Evolutionary conservation across 2,329 filamentous ascomycete species (phyloP), one percentile per base, ranked within the genome.

Genomic region (Coniella lustricola): DNA sequence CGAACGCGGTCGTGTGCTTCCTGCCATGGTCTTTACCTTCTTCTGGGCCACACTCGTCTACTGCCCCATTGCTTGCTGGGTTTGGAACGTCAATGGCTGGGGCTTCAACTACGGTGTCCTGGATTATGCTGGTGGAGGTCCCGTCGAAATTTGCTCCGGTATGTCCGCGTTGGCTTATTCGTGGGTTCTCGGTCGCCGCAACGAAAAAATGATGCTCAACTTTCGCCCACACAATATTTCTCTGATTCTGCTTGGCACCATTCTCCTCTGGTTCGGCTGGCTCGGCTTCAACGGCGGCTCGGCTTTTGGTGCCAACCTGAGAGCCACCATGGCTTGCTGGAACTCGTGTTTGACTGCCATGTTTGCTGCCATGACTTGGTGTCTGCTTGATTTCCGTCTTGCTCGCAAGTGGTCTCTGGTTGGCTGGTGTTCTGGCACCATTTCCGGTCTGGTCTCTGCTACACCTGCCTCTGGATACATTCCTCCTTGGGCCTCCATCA

Each of bases 161-260:
- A 75, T 95, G 70, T 93, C 89, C 37, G 93, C 91, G 25, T 76
- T 97, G 40, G 93, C 93, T 56, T 98, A 97, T 73, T 95, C 90
- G 2, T 85, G 88, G 87, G 84, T 96, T 33, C 86, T 98, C 53
- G 93, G 93, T 58, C 87, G 90, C 62, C 89, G 93, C 57, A 93
- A 96, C 73, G 91, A 97, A 74, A 93, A 90, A 74, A 96, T 97
- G 90, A 96, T 97, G 88, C 81, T 96, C 70, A 97, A 97, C 79
- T 97, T 97, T 80, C 88, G 93, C 58, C 93, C 93, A 16, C 93
- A 98, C 77, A 98, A 98, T 74, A 93, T 97, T 57, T 95, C 90
- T 5, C 80, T 97, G 62, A 95, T 98, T 70, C 90, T 93, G 1
- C 84, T 97, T 59, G 93, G 93, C 55, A 97, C 93, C 3, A 80